Base-by-base conservation (phyloP, 306 rosid species). In the Adenanthera pavonina region DNA sequence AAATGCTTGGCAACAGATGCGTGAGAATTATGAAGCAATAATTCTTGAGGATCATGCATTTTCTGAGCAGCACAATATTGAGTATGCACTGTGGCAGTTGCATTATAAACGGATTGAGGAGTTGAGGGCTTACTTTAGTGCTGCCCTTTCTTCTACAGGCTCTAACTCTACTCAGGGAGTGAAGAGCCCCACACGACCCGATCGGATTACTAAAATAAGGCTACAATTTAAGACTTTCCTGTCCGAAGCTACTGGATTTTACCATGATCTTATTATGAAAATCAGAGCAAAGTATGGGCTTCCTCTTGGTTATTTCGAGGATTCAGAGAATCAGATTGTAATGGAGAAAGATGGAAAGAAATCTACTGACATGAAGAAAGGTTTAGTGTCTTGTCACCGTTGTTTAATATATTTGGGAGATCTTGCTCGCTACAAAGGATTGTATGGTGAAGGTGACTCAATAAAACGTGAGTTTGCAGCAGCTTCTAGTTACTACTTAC, bases 31-130 rank as follows among this genome's bases (percentile, higher is more conserved):
- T 87, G 98, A 94, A 86, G 92, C 94, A 80, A 92, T 91, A 89
- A 89, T 92, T 84, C 97, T 92, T 0, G 98, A 94, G 89, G 98
- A 94, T 84, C 86, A 91, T 84, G 92, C 87, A 52, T 94, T 94
- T 78, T 88, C 97, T 47, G 98, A 92, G 88, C 88, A 91, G 87
- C 90, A 90, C 66, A 90, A 84, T 79, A 88, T 92, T 59, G 98
- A 94, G 75, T 91, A 86, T 88, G 92, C 93, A 25, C 77, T 94
- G 76, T 94, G 98, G 98, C 98, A 89, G 92, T 85, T 94, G 74
- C 98, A 94, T 88, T 92, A 94, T 76, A 94, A 89, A 89, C 85
- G 97, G 41, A 94, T 94, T 86, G 98, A 94, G 84, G 98, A 94
- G 84, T 81, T 94, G 75, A 90, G 98, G 75, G 89, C 90, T 69